These are phyloP conservation scores for Penicillium nucicola DNA, from an alignment of 495 filamentous ascomycete species.

Conservation along the genomic window DNA sequence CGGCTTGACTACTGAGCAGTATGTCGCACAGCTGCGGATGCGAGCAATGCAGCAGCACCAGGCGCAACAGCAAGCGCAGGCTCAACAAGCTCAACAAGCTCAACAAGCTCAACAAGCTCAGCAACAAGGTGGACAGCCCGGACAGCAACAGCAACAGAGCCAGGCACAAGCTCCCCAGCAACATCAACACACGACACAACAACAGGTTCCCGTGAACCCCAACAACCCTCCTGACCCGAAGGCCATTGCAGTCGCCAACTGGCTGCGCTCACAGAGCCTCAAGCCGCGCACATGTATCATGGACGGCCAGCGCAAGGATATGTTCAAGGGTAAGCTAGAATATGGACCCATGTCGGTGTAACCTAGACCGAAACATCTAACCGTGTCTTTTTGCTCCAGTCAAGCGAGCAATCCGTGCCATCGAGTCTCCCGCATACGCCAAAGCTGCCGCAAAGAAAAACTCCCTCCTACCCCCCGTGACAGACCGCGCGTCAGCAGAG, in stretches of 20 bases:
- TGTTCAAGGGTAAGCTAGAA: constrained; percentile 76
- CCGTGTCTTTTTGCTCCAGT: constrained; percentile 49
- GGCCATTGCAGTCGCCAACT: constrained; percentile 86
- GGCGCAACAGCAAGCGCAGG: constrained; percentile 43
- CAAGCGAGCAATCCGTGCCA: constrained; percentile 92
- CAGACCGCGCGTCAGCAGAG: constrained; percentile 79
- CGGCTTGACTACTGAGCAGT: constrained; percentile 61
- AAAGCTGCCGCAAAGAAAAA: constrained; percentile 83
- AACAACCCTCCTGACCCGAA: constrained; percentile 78
- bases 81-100: constrained; percentile 22
- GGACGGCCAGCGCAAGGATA: constrained; percentile 95
- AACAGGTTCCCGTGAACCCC: constrained; percentile 56
- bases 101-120: constrained; percentile 27
- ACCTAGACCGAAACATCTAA: constrained; percentile 1
- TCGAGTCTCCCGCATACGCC: constrained; percentile 82
- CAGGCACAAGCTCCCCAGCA: constrained; percentile 31
- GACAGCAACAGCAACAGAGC: constrained; percentile 41
- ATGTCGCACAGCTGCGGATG: constrained; percentile 62
- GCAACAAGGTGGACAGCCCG: constrained; percentile 36
- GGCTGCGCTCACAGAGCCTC: constrained; percentile 77
- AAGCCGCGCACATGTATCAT: constrained; percentile 91
- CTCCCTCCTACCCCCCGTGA: constrained; percentile 81
- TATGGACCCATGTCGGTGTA: not conserved
- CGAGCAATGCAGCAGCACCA: constrained; percentile 51
- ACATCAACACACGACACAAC: constrained; percentile 38